Conservation (phyloP, 2,329 filamentous ascomycete species). For the Ascochyta rabiei region DNA sequence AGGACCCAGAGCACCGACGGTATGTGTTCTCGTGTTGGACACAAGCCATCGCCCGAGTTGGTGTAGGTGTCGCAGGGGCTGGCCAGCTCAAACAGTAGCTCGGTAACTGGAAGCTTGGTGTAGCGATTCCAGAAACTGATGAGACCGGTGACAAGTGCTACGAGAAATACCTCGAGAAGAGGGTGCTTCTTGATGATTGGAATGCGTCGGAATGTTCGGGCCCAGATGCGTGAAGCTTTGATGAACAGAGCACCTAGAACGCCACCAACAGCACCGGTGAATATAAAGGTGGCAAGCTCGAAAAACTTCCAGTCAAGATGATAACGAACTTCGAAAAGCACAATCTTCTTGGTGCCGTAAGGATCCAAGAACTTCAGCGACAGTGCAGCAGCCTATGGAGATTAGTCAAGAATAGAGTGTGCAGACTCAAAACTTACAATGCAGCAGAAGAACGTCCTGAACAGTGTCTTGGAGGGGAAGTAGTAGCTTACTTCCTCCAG, state of each 20-base stretch:
- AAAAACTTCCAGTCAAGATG: conserved; percentile 91
- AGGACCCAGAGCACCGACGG: conserved; percentile 75
- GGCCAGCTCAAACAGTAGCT: conserved; percentile 87
- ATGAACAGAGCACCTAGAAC: conserved; percentile 90
- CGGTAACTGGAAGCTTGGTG: conserved; percentile 86
- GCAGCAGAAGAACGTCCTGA: conserved; percentile 97
- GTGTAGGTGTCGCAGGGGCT: conserved; percentile 81
- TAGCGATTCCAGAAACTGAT: conserved; percentile 93
- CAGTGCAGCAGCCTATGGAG: conserved; percentile 68
- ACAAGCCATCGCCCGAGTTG: conserved; percentile 74
- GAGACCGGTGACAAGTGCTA: conserved; percentile 82
- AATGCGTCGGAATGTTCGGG: conserved; percentile 83
- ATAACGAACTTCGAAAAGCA: conserved; percentile 94
- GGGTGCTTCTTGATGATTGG: conserved; percentile 80
- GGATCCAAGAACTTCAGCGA: conserved; percentile 95
- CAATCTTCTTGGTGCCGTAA: conserved; percentile 95
- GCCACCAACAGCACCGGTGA: conserved; percentile 86
- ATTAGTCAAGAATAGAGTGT: neutral
- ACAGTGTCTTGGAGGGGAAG: conserved; percentile 95
- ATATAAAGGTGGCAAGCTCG: conserved; percentile 81
- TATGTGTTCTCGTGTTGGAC: conserved; percentile 78
- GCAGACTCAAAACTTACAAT: conserved; percentile 63
- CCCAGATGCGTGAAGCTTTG: conserved; percentile 92
- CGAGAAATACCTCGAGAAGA: conserved; percentile 83
- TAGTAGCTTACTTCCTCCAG: conserved; percentile 97